Percentiles rank a stretch among this genome's conserved stretches.
Evolutionary conservation across 1,284 basidiomycete genomes (phyloP).

Genomic region (Trichosporon sp.): DNA sequence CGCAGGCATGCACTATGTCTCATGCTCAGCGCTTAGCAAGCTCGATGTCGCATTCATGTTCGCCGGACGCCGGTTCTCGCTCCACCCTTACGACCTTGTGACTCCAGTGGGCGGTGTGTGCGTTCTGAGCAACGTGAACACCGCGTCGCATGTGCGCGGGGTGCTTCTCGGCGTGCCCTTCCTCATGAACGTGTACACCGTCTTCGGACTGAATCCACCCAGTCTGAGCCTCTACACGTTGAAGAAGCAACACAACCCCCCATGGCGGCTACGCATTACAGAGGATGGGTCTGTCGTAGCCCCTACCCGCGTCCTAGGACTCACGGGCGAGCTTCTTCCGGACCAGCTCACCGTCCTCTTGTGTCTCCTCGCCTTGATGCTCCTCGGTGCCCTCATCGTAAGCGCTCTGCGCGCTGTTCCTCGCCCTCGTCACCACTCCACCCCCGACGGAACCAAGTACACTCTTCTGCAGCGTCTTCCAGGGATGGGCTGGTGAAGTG

Average conservation of each 20-base stretch:
- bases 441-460: neutral
- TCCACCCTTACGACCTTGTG: neutral
- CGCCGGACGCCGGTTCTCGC: neutral
- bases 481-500: neutral
- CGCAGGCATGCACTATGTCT: neutral
- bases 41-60: neutral
- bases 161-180: slow-evolving; percentile 64
- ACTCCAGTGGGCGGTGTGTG: neutral
- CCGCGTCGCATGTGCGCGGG: neutral
- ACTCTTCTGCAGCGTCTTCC: neutral
- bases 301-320: neutral
- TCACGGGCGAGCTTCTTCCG: neutral
- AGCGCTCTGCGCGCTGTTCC: neutral
- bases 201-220: slow-evolving; percentile 49
- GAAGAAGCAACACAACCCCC: neutral
- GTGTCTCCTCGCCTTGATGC: neutral
- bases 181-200: slow-evolving; percentile 70
- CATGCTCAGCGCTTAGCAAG: neutral
- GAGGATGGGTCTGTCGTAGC: neutral
- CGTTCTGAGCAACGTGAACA: neutral
- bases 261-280: neutral
- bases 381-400: neutral
- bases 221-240: neutral
- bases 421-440: neutral
- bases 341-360: neutral